Evolutionary conservation across 2,329 filamentous ascomycete genomes (phyloP), one percentile per base, ranked within the genome.

Genomic region (Didymellaceae sp.): DNA sequence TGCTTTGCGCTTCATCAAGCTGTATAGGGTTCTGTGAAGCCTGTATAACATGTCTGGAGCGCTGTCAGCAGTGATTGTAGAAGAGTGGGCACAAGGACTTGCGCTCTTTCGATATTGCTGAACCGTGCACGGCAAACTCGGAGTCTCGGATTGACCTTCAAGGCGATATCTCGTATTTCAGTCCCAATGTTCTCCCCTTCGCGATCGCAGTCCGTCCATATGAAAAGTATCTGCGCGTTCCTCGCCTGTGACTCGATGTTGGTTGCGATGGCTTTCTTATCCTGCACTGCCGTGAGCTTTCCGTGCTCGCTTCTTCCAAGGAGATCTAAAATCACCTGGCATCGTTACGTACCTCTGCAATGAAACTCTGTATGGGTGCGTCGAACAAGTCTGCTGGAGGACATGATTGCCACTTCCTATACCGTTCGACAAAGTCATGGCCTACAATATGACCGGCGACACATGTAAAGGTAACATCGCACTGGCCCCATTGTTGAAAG

Each of bases 171-270:
- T 34, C 91, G 86, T 54, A 99, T 93, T 72, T 99, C 93, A 30
- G 88, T 82, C 6, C 94, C 94, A 61, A 99, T 99, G 68, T 97
- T 89, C 72, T 99, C 94, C 26, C 94, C 94, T 79, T 99, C 94
- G 46, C 92, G 86, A 79, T 99, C 94, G 74, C 94, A 97, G 80
- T 99, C 94, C 0, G 94, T 99, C 94, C 94, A 99, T 63, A 99
- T 97, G 73, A 95, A 93, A 24, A 99, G 80, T 10, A 87, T 85
- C 46, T 81, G 83, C n/a, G 86, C 82, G 68, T 83, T 82, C 53
- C 82, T 82, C 14, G 94, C 93, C 72, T 96, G 87, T 1, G 82
- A 77, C 61, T 87, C 84, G 65, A 99, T 94, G 67, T 99, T 99
- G 24, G 86, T 81, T 8, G 92, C 91, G 56, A 99, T 88, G 1